A percentile compares a stretch with the other conserved stretches of the same genome.
Evolutionary conservation across 2,329 filamentous ascomycete genomes (phyloP).

Genomic region (Coleophoma eucalyptorum): DNA sequence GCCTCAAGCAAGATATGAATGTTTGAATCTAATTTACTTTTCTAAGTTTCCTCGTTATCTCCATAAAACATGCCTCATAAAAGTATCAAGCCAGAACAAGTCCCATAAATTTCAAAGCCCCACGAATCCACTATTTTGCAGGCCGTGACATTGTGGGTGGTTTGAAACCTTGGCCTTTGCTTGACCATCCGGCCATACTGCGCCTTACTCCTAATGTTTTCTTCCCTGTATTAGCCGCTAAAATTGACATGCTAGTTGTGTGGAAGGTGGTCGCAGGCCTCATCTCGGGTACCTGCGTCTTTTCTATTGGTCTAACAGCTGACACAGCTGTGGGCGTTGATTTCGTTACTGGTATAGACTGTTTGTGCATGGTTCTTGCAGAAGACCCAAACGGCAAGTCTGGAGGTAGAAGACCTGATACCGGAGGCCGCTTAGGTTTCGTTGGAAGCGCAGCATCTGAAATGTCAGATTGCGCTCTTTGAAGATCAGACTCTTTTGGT

Average conservation of each 20-base stretch:
- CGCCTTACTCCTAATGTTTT: slow-evolving; percentile 46
- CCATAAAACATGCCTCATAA: not conserved
- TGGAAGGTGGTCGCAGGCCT: slow-evolving; percentile 15
- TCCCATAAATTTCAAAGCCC: not conserved
- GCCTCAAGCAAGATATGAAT: not conserved
- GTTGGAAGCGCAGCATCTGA: not conserved
- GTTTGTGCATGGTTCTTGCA: slow-evolving; percentile 7
- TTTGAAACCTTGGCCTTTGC: slow-evolving; percentile 19
- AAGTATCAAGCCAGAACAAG: not conserved
- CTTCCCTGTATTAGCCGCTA: slow-evolving; percentile 20
- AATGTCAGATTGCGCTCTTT: not conserved
- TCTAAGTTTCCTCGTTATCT: not conserved
- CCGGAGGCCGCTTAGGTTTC: not conserved
- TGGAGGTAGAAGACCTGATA: not conserved
- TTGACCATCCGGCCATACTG: slow-evolving; percentile 44
- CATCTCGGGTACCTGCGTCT: not conserved
- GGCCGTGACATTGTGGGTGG: slow-evolving; percentile 20
- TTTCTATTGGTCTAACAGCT: not conserved
- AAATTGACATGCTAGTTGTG: slow-evolving; percentile 18
- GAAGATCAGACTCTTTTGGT: not conserved
- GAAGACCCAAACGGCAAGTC: slow-evolving; percentile 1
- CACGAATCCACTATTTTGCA: not conserved
- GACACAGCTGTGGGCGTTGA: not conserved
- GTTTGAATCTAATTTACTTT: not conserved
- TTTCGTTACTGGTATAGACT: not conserved